phyloP scores from a whole-genome alignment of 768 basidiomycete species.

The Mycena alexandri region DNA sequence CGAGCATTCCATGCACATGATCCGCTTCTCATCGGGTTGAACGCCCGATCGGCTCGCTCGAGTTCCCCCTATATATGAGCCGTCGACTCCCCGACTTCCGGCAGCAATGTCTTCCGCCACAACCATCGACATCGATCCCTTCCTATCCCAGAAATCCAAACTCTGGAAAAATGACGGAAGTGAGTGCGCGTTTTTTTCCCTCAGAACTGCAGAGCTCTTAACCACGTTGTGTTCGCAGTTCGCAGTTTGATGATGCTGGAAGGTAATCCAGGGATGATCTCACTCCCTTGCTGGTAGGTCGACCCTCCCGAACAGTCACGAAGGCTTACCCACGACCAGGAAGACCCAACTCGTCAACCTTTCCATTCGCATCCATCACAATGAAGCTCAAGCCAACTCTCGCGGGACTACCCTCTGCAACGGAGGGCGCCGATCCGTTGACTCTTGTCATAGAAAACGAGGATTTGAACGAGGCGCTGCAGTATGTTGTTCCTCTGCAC shows the following conservation, averaged over 20 bases:
- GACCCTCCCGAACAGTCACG: no score
- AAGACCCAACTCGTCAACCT: slow-evolving; percentile 61
- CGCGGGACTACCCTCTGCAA: slow-evolving; percentile 32
- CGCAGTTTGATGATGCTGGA: slow-evolving; percentile 60
- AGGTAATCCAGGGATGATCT: slow-evolving; percentile 53
- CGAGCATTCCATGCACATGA: no score
- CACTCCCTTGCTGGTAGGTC: slow-evolving; percentile 41
- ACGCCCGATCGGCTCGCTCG: no score
- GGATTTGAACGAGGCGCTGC: slow-evolving; percentile 54
- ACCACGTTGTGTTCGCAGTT: slow-evolving; percentile 45
- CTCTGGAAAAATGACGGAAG: slow-evolving; percentile 37
- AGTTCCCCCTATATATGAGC: no score
- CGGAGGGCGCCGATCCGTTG: slow-evolving; percentile 31
- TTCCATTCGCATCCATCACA: slow-evolving; percentile 48
- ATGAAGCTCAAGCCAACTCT: slow-evolving; percentile 54
- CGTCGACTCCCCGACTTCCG: no score
- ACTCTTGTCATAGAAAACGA: slow-evolving; percentile 49
- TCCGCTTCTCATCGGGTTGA: no score
- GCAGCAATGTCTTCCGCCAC: slow-evolving; percentile 15
- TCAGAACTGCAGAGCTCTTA: not conserved
- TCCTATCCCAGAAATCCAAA: slow-evolving; percentile 23
- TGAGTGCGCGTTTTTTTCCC: not conserved
- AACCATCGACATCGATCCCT: slow-evolving; percentile 30
- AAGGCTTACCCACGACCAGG: slow-evolving; percentile 1
- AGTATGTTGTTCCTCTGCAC: slow-evolving; percentile 32